These are phyloP conservation scores for Echites panduratus DNA, from an alignment of 257 asterid species.

Conservation along the genomic window DNA sequence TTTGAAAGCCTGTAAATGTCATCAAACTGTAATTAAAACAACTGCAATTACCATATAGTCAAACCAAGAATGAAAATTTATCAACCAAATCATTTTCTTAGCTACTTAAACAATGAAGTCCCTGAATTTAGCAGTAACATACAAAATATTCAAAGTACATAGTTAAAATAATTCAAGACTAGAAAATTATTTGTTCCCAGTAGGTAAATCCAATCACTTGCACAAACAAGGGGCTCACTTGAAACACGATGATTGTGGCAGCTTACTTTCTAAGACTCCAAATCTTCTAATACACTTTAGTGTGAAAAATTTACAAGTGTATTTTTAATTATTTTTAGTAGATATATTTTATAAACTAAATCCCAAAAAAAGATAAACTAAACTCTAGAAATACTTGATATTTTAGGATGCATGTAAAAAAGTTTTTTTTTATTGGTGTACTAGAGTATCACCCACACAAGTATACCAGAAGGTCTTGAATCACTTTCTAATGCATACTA, in stretches of 20 bases:
- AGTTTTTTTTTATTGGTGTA: no score
- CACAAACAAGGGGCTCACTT: background rate
- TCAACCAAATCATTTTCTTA: background rate
- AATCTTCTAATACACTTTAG: no score
- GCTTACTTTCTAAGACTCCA: no score
- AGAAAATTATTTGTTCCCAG: background rate
- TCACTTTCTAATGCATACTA: background rate
- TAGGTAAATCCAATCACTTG: background rate
- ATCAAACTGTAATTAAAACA: background rate
- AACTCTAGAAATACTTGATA: no score
- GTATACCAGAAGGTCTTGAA: no score
- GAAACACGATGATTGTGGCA: background rate
- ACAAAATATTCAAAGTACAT: background rate
- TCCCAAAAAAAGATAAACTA: no score
- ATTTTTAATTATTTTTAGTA: no score
- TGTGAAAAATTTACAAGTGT: no score
- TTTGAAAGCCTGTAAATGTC: constrained; percentile 48
- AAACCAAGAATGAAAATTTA: background rate
- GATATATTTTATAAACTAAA: no score
- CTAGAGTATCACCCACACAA: no score
- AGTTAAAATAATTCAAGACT: background rate
- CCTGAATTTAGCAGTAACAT: background rate
- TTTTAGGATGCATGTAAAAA: no score
- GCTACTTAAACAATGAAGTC: background rate
- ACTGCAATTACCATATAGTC: background rate